Base-by-base conservation (phyloP, 208 protist genomes). In the Trypanosoma mega region DNA sequence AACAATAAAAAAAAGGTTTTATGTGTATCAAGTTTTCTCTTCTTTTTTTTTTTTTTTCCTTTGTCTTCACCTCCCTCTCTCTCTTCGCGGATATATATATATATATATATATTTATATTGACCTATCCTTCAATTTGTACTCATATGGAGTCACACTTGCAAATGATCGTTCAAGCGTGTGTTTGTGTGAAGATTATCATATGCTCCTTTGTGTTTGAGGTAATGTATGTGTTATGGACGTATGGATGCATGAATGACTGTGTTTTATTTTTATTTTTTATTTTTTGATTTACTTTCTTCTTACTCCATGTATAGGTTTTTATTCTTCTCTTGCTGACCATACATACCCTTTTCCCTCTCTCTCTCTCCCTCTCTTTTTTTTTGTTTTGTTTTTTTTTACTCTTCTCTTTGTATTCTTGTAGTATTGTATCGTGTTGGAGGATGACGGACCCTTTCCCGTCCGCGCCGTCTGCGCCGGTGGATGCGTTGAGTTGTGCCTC, bases 401-500 rank as follows among this genome's bases (percentile, higher is more conserved):
- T 54, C 12, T 44, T 60, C 5, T 60, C 18, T 43, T n/a, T n/a
- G n/a, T n/a, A n/a, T n/a, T n/a, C n/a, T n/a, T n/a, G n/a, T n/a
- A n/a, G n/a, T n/a, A n/a, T n/a, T n/a, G 8, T 55, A 18, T 41
- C 30, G 7, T 24, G 9, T 49, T 23, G 34, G 48, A 7, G n/a
- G 36, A 64, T 67, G 63, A 30, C 21, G n/a, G 29, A 61, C 12
- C 9, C 3, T 18, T n/a, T 29, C 27, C n/a, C n/a, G n/a, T n/a
- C n/a, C n/a, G 11, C 36, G 21, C 21, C 39, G 34, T 41, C 27
- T 36, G 18, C 56, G 14, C 36, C 27, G 1, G 11, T 71, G 29
- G 37, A 58, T 21, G 8, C 62, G 43, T 41, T 60, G 24, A 72
- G 81, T 7, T 82, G 69, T 57, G 70, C 75, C 47, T 63, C 79